Percentiles rank a stretch among this genome's conserved stretches.
These are phyloP conservation scores for Globisporangium abappressorium DNA, from an alignment of 352 stramenopile species.

Conservation along the genomic window DNA sequence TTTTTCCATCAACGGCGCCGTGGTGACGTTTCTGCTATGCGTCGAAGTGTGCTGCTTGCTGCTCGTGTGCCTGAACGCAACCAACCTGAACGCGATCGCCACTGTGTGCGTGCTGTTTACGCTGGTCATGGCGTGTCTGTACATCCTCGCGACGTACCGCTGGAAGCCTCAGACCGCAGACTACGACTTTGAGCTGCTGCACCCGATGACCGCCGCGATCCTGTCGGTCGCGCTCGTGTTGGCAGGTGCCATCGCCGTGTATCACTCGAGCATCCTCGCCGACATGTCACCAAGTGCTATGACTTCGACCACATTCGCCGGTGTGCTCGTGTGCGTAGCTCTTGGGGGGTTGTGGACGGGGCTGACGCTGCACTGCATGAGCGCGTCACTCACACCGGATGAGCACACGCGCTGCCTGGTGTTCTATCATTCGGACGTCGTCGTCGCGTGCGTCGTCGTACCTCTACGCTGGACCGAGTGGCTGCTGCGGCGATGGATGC, in stretches of 20 bases:
- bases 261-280: not conserved
- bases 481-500: not conserved
- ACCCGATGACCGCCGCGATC: slow-evolving; percentile 5
- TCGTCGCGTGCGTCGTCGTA: slow-evolving; percentile 10
- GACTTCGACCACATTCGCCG: not conserved
- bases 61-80: not conserved
- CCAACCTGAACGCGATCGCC: slow-evolving; percentile 2
- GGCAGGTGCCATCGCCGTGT: not conserved
- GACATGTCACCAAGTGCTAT: not conserved
- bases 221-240: not conserved
- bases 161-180: not conserved
- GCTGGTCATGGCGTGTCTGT: not conserved
- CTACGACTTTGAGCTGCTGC: slow-evolving; percentile 4
- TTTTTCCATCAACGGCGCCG: slow-evolving; percentile 14
- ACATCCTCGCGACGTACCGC: slow-evolving; percentile 4
- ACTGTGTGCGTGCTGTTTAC: not conserved
- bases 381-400: slow-evolving; percentile 9
- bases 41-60: slow-evolving; percentile 5
- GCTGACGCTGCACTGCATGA: slow-evolving; percentile 13
- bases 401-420: slow-evolving; percentile 13
- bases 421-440: slow-evolving; percentile 10
- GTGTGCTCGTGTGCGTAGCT: not conserved
- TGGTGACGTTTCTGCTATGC: slow-evolving; percentile 14
- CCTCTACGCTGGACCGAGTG: not conserved
- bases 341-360: slow-evolving; percentile 8